A percentile compares a stretch with the other conserved stretches of the same genome.
Evolutionary conservation across 164 flowering plant genomes (phyloP).

Genomic region (Chimonanthus salicifolius): DNA sequence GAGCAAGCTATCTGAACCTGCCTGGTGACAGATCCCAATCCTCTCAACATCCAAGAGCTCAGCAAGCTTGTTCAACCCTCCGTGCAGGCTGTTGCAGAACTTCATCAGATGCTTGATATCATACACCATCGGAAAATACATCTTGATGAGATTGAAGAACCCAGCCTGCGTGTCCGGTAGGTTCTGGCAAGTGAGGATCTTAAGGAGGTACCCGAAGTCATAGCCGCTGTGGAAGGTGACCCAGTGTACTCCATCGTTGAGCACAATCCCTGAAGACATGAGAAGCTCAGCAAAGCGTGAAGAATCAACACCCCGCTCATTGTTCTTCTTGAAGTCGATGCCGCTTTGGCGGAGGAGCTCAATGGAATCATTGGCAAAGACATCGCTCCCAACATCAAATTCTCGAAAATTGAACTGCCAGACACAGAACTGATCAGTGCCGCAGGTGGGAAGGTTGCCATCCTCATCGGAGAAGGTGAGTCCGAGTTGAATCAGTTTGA

Average conservation of each 20-base stretch:
- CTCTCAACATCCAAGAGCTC: slow-evolving; percentile 56
- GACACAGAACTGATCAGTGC: slow-evolving; percentile 29
- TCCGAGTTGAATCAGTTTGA: slow-evolving; percentile 47
- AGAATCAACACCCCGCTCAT: slow-evolving; percentile 23
- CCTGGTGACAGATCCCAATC: slow-evolving; percentile 51
- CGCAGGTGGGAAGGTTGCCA: slow-evolving; percentile 41
- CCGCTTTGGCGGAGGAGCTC: slow-evolving; percentile 37
- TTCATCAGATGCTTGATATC: slow-evolving; percentile 66
- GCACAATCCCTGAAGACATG: slow-evolving; percentile 28
- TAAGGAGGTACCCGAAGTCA: slow-evolving; percentile 50
- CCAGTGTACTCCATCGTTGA: slow-evolving; percentile 35
- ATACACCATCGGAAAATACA: slow-evolving; percentile 47
- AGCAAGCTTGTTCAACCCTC: slow-evolving; percentile 62
- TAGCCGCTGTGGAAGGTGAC: slow-evolving; percentile 35
- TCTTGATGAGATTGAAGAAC: slow-evolving; percentile 34
- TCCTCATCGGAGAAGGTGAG: slow-evolving; percentile 43
- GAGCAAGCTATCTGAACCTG: slow-evolving; percentile 66
- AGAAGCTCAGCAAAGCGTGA: slow-evolving; percentile 27
- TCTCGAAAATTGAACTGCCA: slow-evolving; percentile 56
- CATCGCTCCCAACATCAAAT: slow-evolving; percentile 32
- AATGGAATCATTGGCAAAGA: slow-evolving; percentile 39
- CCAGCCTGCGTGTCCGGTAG: slow-evolving; percentile 39
- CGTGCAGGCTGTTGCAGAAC: slow-evolving; percentile 53
- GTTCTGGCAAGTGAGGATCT: slow-evolving; percentile 40
- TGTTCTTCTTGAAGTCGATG: slow-evolving; percentile 34